Evolutionary conservation across 306 rosid species (phyloP), one percentile per base, ranked within the genome.

Genomic region (Acacia melanoxylon): DNA sequence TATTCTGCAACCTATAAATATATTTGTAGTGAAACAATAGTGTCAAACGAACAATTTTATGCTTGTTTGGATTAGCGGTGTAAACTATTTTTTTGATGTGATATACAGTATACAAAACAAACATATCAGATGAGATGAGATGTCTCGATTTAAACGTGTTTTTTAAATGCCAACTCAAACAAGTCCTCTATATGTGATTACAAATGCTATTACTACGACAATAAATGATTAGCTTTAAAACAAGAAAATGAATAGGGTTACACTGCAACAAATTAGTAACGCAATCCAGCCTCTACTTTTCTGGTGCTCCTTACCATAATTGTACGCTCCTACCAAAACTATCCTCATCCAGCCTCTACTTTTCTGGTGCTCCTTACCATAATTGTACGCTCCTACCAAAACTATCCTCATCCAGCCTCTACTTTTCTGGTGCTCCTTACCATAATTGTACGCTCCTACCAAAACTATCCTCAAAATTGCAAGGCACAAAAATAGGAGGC

Each of bases 341-440:
- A 92, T 85, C 82, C 85, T 86, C 77, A 94, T n/a, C n/a, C n/a
- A n/a, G n/a, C n/a, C n/a, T n/a, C n/a, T 87, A 59, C 62, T 91
- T 74, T 83, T 81, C 75, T 84, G 82, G 83, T 69, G 74, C 31
- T 63, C 88, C 51, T 85, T 86, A 31, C 83, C 84, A 48, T 86
- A 79, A 35, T 51, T 77, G 80, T 76, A 77, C 41, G 90, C 75
- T 80, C 89, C 85, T 76, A 82, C 80, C 22, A 87, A 87, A 82
- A 89, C 74, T 76, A 92, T 85, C 82, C 85, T 86, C 77, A 91
- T 81, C 97, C 97, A 92, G 78, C 95, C 97, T 63, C 88, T 87
- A 59, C 62, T 91, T 74, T 83, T 81, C 75, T 84, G 82, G 83
- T 69, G 74, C 31, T 63, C 88, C 51, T 85, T 86, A 31, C 83